Evolutionary conservation across 2,329 filamentous ascomycete genomes (phyloP).

Genomic region (Paecilomyces fulvus): DNA sequence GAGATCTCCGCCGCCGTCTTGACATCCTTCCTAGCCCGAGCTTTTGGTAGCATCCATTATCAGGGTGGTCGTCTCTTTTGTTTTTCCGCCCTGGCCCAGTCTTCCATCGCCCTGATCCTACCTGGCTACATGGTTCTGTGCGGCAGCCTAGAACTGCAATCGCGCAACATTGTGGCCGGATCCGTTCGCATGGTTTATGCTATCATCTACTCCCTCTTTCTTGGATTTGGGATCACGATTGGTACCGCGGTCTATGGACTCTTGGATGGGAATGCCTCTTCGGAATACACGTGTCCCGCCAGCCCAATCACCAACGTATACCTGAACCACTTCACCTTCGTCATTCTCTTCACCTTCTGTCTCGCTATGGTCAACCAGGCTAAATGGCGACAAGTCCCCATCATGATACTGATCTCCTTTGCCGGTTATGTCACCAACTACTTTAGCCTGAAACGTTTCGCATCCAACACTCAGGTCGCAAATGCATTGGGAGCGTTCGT

Average conservation of each 20-base stretch:
- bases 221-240: slow-evolving; percentile 65
- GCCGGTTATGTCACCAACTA: slow-evolving; percentile 70
- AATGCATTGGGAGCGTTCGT: slow-evolving; percentile 71
- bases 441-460: slow-evolving; percentile 62
- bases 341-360: slow-evolving; percentile 65
- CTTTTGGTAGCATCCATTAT: slow-evolving; percentile 56
- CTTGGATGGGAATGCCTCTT: slow-evolving; percentile 48
- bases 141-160: slow-evolving; percentile 59
- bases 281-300: slow-evolving; percentile 39
- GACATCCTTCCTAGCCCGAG: slow-evolving; percentile 61
- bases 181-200: slow-evolving; percentile 70
- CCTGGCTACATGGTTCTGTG: slow-evolving; percentile 60
- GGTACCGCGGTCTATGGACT: slow-evolving; percentile 56
- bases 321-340: slow-evolving; percentile 60
- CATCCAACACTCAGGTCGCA: slow-evolving; percentile 63
- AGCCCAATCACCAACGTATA: slow-evolving; percentile 43
- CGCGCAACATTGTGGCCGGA: slow-evolving; percentile 60
- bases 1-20: slow-evolving; percentile 58
- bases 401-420: slow-evolving; percentile 68
- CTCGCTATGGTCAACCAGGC: slow-evolving; percentile 75
- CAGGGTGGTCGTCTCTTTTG: slow-evolving; percentile 51
- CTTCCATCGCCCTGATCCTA: slow-evolving; percentile 64
- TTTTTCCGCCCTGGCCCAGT: slow-evolving; percentile 64
- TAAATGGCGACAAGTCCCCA: slow-evolving; percentile 69
- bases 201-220: slow-evolving; percentile 64